Evolutionary conservation across 371 early-diverging fungal genomes (phyloP).

Genomic region (Polyrhizophydium stewartii): DNA sequence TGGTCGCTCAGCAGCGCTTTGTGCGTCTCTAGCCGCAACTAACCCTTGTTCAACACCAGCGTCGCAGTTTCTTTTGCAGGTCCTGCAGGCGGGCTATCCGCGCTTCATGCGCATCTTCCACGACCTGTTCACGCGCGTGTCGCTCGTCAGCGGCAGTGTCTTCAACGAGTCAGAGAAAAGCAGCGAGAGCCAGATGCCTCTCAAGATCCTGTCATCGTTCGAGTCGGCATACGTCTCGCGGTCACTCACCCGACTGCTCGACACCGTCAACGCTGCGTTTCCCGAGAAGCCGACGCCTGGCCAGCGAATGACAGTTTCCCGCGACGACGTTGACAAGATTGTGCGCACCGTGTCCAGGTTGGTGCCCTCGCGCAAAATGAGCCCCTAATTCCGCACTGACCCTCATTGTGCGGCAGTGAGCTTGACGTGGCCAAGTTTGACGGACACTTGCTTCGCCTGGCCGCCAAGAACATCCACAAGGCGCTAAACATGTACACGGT

Average conservation of each 20-base stretch:
- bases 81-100: conserved; percentile 72
- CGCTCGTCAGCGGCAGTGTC: conserved; percentile 46
- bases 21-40: neutral
- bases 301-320: conserved; percentile 14
- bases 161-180: conserved; percentile 25
- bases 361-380: conserved; percentile 1
- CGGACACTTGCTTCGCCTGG: conserved; percentile 39
- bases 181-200: conserved; percentile 62
- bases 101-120: conserved; percentile 66
- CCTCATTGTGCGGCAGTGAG: conserved; percentile 39
- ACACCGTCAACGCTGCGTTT: conserved; percentile 57
- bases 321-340: conserved; percentile 53
- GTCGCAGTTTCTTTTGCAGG: conserved; percentile 58
- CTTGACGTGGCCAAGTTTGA: conserved; percentile 62
- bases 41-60: too few species aligned
- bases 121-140: conserved; percentile 70
- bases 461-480: conserved; percentile 53
- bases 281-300: conserved; percentile 43
- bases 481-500: conserved; percentile 49
- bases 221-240: conserved; percentile 64
- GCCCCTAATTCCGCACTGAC: neutral
- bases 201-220: conserved; percentile 62
- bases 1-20: too few species aligned
- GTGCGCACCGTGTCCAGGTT: conserved; percentile 55
- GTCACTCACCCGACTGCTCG: conserved; percentile 57